Evolutionary conservation across 148 eudicot genomes (phyloP).

Genomic region (Amaranthus palmeri): DNA sequence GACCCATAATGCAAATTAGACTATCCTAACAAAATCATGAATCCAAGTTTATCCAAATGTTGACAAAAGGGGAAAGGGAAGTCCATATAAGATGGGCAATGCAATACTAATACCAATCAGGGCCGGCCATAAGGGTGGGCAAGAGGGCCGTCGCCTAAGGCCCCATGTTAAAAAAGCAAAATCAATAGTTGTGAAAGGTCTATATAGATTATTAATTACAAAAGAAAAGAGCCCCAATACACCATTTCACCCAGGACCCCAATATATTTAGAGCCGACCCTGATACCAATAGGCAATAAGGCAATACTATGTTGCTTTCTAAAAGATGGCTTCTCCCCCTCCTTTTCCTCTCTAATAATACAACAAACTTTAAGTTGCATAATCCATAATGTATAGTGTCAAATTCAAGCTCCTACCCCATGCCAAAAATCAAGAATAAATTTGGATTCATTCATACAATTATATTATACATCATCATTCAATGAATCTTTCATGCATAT

Average conservation of each 20-base stretch:
- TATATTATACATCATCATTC: background rate
- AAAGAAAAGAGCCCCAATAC: too few species aligned
- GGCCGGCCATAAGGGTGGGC: too few species aligned
- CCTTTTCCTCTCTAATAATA: background rate
- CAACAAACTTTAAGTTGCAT: too few species aligned
- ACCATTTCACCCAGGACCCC: too few species aligned
- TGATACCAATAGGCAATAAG: too few species aligned
- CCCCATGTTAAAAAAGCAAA: too few species aligned
- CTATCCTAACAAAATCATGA: conserved; percentile 7
- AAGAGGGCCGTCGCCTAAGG: too few species aligned
- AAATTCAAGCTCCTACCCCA: background rate
- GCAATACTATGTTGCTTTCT: conserved; percentile 10
- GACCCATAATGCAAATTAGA: conserved; percentile 3
- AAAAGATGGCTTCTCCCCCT: too few species aligned
- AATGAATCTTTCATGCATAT: background rate
- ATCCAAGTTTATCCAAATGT: conserved; percentile 11
- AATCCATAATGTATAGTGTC: background rate
- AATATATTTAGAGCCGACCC: too few species aligned
- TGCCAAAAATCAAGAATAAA: background rate
- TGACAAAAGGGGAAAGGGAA: conserved; percentile 9
- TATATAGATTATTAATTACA: too few species aligned
- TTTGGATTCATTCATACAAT: background rate
- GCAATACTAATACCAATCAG: background rate
- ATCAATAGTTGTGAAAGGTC: too few species aligned
- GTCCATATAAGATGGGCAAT: background rate